Base-by-base conservation (phyloP, 176 grass and related monocot genomes). In the Elaeis guineensis region DNA sequence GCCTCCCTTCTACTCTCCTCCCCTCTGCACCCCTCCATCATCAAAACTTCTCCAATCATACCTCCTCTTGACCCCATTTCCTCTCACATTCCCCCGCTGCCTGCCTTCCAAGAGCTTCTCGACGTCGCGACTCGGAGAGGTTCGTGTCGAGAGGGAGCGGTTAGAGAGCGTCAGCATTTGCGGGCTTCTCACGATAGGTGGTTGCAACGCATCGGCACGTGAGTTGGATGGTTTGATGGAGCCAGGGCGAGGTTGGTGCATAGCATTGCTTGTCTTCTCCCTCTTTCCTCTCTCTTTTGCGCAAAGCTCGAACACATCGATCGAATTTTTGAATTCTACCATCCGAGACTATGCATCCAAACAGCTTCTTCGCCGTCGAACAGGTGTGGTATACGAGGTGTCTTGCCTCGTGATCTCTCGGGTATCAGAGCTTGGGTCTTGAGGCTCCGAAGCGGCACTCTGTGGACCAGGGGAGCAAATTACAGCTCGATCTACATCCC, bases 321-420 rank as follows among this genome's bases (percentile, higher is more conserved):
- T 67, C 52, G 70, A 21, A 0, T 54, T 18, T 4, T 35, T 72
- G 50, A 35, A 24, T 19, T 52, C 58, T 1, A n/a, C 19, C 5
- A 20, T 72, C 17, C 49, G 70, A 3, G 70, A 72, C 12, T 22
- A 49, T 17, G 70, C 70, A 19, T 62, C 62, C 49, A 19, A 54
- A 16, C 15, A 24, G 50, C 16, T 63, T 19, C 5, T 17, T 21
- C 24, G 12, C 6, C 15, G 49, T 23, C 70, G 49, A 44, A 54
- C 70, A 4, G 70, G 58, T 3, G 48, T 53, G 26, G 25, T 39
- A 0, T 62, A 54, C 19, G 11, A 62, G 18, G 50, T 72, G 11
- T 50, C 49, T 39, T 62, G 5, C 70, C 70, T 62, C 15, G 19
- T 12, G 5, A 23, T 5, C 70, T 72, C 25, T 52, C 70, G 17